phyloP scores from a whole-genome alignment of 2,329 filamentous ascomycete genomes.

The Fusarium concolor region DNA sequence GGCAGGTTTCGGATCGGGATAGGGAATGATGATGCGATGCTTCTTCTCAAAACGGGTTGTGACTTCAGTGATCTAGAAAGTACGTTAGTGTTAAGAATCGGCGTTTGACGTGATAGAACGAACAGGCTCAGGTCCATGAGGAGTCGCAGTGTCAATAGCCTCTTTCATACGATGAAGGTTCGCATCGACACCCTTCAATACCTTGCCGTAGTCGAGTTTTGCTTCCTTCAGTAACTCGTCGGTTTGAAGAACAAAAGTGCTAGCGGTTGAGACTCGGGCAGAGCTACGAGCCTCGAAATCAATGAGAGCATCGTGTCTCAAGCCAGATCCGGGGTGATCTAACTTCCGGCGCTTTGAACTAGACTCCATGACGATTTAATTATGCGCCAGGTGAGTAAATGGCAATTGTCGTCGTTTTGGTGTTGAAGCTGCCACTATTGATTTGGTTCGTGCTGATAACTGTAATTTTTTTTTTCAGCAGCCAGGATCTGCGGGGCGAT shows the following conservation, averaged over 20 bases:
- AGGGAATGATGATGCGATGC: conserved; percentile 80
- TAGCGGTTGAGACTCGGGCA: conserved; percentile 59
- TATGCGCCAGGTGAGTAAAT: conserved; percentile 16
- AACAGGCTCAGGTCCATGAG: conserved; percentile 64
- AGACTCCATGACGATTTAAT: conserved; percentile 56
- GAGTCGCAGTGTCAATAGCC: conserved; percentile 62
- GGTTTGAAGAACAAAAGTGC: conserved; percentile 69
- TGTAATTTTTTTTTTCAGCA: conserved; percentile 43
- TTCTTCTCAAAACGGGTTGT: conserved; percentile 73
- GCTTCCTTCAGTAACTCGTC: conserved; percentile 69
- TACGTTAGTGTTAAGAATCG: conserved; percentile 24
- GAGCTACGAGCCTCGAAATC: conserved; percentile 56
- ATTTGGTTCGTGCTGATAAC: conserved; percentile 14
- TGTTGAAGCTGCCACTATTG: conserved; percentile 33
- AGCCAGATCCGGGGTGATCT: conserved; percentile 52
- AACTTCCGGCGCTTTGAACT: conserved; percentile 63
- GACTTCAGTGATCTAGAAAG: conserved; percentile 74
- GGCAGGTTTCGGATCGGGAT: conserved; percentile 81
- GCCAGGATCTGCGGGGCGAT: conserved; percentile 44
- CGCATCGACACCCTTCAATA: conserved; percentile 61
- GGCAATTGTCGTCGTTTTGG: conserved; percentile 22
- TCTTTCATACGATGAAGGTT: conserved; percentile 65
- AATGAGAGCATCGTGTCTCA: conserved; percentile 53
- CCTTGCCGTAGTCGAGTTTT: conserved; percentile 62
- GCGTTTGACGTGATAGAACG: conserved; percentile 41